These are phyloP conservation scores for Hypoxylon sp. DNA, from an alignment of 2,329 filamentous ascomycete species.

Conservation along the genomic window DNA sequence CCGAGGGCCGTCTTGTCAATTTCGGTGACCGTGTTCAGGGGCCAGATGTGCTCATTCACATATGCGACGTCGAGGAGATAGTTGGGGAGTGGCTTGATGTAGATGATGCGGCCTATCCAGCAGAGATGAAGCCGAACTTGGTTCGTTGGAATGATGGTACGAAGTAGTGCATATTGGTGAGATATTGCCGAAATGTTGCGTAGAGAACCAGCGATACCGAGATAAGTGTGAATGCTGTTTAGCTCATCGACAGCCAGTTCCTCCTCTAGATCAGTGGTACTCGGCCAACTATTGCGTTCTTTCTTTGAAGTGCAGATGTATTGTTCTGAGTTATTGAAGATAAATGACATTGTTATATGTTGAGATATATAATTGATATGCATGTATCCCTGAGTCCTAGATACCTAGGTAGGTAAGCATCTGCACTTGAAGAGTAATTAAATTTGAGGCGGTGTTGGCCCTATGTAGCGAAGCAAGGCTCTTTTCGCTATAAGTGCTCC, in stretches of 20 bases:
- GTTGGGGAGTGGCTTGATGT: background rate
- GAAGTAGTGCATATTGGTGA: background rate
- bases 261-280: background rate
- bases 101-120: background rate
- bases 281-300: background rate
- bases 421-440: background rate
- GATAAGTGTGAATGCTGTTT: background rate
- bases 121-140: background rate
- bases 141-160: background rate
- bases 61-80: background rate
- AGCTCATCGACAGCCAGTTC: background rate
- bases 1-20: background rate
- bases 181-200: background rate
- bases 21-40: background rate
- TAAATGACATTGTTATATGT: background rate
- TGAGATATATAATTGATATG: background rate
- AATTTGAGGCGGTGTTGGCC: background rate
- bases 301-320: background rate
- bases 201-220: background rate
- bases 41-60: background rate
- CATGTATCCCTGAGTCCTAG: background rate
- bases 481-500: background rate
- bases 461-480: background rate
- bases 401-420: background rate
- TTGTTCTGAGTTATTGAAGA: background rate